Conservation (phyloP, 148 eudicot species). For the Selenicereus undatus region DNA sequence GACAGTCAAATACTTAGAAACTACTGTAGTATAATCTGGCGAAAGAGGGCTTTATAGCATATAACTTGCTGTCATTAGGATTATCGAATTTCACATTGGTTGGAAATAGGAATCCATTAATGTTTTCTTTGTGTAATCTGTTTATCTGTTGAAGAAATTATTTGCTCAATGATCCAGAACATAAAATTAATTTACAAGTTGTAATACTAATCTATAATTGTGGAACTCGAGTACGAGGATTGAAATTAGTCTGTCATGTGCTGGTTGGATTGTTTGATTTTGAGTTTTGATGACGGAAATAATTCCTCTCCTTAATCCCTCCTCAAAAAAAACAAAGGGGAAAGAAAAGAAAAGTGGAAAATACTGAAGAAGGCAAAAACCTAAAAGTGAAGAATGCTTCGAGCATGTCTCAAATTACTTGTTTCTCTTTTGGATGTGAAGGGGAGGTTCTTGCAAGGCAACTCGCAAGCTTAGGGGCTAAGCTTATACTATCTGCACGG, state of each 20-base stretch:
- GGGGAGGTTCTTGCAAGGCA: slow-evolving; percentile 88
- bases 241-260: not conserved
- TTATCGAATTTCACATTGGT: not conserved
- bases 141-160: not conserved
- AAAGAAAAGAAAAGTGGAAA: not conserved
- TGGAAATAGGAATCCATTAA: not conserved
- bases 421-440: slow-evolving; percentile 28
- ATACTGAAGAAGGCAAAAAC: too few relatives aligned
- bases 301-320: not conserved
- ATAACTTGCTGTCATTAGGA: not conserved
- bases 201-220: not conserved
- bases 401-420: not conserved
- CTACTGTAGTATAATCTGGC: not conserved
- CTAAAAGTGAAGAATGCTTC: not conserved
- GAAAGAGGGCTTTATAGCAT: not conserved
- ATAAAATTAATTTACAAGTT: not conserved
- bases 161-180: not conserved
- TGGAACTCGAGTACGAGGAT: not conserved
- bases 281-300: not conserved
- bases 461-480: slow-evolving; percentile 84
- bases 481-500: slow-evolving; percentile 84
- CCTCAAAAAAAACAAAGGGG: not conserved
- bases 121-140: not conserved
- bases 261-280: not conserved
- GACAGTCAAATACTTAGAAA: not conserved